Base-by-base conservation (phyloP, 108 stramenopile species). In the Cyclotella baltica region DNA sequence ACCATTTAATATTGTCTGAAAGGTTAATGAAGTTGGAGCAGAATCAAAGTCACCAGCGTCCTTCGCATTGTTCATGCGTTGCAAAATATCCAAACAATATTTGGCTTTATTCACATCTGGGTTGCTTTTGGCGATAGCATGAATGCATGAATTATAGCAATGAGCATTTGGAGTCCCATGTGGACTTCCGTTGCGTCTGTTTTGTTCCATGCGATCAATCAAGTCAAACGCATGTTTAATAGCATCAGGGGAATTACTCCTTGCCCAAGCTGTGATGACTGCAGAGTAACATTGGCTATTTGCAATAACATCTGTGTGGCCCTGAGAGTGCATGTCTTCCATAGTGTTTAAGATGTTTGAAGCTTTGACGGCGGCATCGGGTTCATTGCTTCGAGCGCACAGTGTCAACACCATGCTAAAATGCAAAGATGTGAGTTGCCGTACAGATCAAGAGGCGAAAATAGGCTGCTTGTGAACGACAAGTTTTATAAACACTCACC, bases 261-360 rank as follows among this genome's bases (percentile, higher is more conserved):
- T 64, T 22, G 88, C 89, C 88, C 89, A 90, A 3, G 92, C 89
- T 43, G 88, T 89, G 29, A 92, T 90, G 9, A 88, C 83, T 56
- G 89, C 87, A 33, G 89, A 89, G 58, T 87, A 87, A 30, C 75
- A 81, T 28, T 73, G 61, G 38, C 69, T 70, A 52, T 81, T 75
- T 0, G 80, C 73, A 10, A 75, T 52, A 22, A 74, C 73, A 27
- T 70, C 51, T n/a, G 79, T 62, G 53, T 56, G 73, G 2, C 91
- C 91, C 11, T 67, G 63, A 3, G 70, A 27, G 74, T 88, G 61
- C 0, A 90, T 73, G 50, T 47, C 61, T 74, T 90, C 88, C 85
- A 93, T 89, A 18, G 73, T 70, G 25, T 74, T 43, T 31, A 93
- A 79, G 27, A 93, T 67, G 57, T 67, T 53, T 47, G 76, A 86